Evolutionary conservation across 192 early-diverging fungal species (phyloP), one percentile per base, ranked within the genome.

Genomic region (Rhizophagus sp.): DNA sequence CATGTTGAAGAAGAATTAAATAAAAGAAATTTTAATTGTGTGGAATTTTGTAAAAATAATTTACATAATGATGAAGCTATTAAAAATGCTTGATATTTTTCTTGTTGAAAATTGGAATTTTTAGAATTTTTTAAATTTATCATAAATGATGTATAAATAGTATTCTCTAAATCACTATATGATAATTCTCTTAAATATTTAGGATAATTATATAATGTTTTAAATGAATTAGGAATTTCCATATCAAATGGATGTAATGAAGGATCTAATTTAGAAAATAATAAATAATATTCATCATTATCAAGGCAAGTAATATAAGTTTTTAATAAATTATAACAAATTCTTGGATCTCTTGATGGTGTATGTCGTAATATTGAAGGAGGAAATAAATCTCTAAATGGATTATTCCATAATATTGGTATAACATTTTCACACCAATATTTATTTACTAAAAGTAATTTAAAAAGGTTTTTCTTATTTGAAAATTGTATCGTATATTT

Each of bases 361-460:
- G 13, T 57, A 57, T 19, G 50, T 19, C 50, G 17, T 19, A 3
- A 57, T 4, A 13, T 19, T 22, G 13, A 15, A 19, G 50, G 15
- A 4, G 50, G 50, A 15, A 57, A 19, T 19, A 22, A 57, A 27
- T 30, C n/a, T 68, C 19, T 68, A 68, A 68, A 68, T 27, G 66
- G 66, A 68, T 68, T 68, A 19, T 5, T 36, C 66, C 66, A 68
- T 68, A 68, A 68, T 8, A 34, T 34, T 68, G 66, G 66, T 8
- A 68, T 68, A 4, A 36, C 66, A 68, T 68, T 36, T 19, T 34
- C 36, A 68, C 30, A 68, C 66, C 66, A 68, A 19, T 68, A 36
- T 68, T n/a, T 68, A 68, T 27, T 68, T 27, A 68, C 66, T 2
- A 68, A 68, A 34, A 36, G 30, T 17, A 27, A 68, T 17, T 12